A percentile compares a stretch with the other conserved stretches of the same genome.
phyloP scores from a whole-genome alignment of 176 grass and related monocot species.

The Cocos nucifera region DNA sequence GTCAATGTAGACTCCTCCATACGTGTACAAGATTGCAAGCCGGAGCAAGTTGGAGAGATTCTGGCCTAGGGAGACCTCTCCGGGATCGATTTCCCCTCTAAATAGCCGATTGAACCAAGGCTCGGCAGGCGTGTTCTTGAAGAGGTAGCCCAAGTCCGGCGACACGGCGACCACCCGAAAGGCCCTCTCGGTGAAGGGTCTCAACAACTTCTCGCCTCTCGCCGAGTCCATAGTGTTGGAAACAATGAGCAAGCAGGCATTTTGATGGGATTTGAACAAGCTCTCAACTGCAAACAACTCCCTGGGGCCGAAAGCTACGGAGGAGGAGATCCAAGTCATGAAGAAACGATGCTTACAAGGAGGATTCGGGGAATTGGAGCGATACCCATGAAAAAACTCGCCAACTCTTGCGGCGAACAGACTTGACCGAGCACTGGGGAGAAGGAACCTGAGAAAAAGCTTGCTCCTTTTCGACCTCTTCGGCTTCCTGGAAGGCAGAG shows the following conservation, averaged over 20 bases:
- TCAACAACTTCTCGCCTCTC: slow-evolving; percentile 30
- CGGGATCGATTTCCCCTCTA: slow-evolving; percentile 40
- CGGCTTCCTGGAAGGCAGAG: background rate
- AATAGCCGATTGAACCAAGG: slow-evolving; percentile 33
- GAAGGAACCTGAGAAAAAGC: slow-evolving; percentile 28
- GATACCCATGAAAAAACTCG: slow-evolving; percentile 29
- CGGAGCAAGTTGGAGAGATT: slow-evolving; percentile 94
- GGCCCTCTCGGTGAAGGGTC: slow-evolving; percentile 44
- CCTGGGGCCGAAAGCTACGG: slow-evolving; percentile 42
- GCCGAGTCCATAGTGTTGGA: slow-evolving; percentile 63
- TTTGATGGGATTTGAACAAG: slow-evolving; percentile 64
- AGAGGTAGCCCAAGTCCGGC: slow-evolving; percentile 52
- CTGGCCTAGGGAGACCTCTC: slow-evolving; percentile 63
- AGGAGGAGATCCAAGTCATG: slow-evolving; percentile 74
- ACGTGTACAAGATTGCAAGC: slow-evolving; percentile 53
- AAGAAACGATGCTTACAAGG: slow-evolving; percentile 52
- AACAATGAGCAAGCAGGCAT: slow-evolving; percentile 64
- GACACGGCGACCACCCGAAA: slow-evolving; percentile 36
- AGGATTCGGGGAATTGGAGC: background rate
- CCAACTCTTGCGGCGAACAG: slow-evolving; percentile 33
- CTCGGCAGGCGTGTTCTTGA: slow-evolving; percentile 41
- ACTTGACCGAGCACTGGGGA: slow-evolving; percentile 18
- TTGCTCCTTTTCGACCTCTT: slow-evolving; percentile 28
- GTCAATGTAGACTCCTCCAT: slow-evolving; percentile 76
- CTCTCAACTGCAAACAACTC: slow-evolving; percentile 72